phyloP scores from a whole-genome alignment of 805 yeast species.

The Yarrowia sp. region DNA sequence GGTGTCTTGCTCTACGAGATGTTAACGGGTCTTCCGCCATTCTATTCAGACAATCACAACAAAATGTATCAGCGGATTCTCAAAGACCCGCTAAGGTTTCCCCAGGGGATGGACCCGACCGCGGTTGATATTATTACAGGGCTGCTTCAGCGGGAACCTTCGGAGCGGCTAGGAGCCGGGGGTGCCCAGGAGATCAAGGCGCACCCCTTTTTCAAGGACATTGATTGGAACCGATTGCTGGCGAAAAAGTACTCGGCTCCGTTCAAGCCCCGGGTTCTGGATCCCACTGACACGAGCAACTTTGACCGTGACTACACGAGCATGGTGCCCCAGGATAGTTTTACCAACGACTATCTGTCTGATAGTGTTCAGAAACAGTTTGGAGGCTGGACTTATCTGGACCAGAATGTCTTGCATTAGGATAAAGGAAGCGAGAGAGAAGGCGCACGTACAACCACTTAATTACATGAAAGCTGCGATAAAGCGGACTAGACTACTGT shows the following conservation, averaged over 20 bases:
- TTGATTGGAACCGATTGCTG: slow-evolving; percentile 81
- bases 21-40: slow-evolving; percentile 96
- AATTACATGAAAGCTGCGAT: neutral
- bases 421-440: neutral
- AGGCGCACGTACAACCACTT: neutral
- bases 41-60: slow-evolving; percentile 89
- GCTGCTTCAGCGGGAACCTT: slow-evolving; percentile 81
- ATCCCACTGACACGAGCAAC: slow-evolving; percentile 80
- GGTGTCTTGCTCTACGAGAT: slow-evolving; percentile 94
- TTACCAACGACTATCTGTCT: slow-evolving; percentile 87
- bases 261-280: slow-evolving; percentile 87
- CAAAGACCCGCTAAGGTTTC: slow-evolving; percentile 84
- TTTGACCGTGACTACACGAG: slow-evolving; percentile 84
- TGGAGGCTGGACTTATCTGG: slow-evolving; percentile 94
- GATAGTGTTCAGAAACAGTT: slow-evolving; percentile 95
- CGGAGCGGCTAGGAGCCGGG: slow-evolving; percentile 65
- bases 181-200: slow-evolving; percentile 81
- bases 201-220: slow-evolving; percentile 82
- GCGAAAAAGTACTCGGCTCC: slow-evolving; percentile 93
- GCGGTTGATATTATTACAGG: slow-evolving; percentile 77
- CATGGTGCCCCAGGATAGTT: slow-evolving; percentile 92
- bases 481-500: neutral
- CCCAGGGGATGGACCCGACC: slow-evolving; percentile 78
- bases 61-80: slow-evolving; percentile 92
- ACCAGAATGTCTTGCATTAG: slow-evolving; percentile 25